Conservation (phyloP, 176 grass and related monocot genomes). For the Dactylis glomerata region DNA sequence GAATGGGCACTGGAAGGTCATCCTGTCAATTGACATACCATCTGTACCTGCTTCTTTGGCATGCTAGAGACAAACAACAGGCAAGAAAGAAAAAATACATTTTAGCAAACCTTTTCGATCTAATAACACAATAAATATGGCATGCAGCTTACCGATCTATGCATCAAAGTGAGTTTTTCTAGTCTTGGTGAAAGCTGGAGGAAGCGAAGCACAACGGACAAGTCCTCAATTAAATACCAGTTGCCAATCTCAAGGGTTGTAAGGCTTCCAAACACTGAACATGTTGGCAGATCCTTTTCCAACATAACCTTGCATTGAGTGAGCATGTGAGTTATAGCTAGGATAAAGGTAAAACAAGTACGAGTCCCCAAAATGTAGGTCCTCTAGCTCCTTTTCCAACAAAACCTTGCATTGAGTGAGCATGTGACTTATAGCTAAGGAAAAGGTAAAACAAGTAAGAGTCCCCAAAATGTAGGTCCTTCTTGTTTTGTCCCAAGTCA, state of each 20-base stretch:
- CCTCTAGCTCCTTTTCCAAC: too few relatives aligned
- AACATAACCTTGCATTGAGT: constrained; percentile 20
- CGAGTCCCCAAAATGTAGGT: background rate
- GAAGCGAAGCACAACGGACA: constrained; percentile 12
- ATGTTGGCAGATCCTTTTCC: constrained; percentile 29
- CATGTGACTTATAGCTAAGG: background rate
- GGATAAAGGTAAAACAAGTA: too few relatives aligned
- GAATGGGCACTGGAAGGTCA: background rate
- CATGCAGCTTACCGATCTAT: constrained; percentile 1
- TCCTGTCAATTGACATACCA: constrained; percentile 1
- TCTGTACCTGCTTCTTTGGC: background rate
- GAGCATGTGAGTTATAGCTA: too few relatives aligned
- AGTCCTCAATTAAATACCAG: constrained; percentile 13
- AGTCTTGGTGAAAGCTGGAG: constrained; percentile 29
- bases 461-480: background rate
- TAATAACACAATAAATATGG: background rate
- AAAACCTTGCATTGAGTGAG: background rate
- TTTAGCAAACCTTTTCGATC: background rate
- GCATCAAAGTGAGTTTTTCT: background rate
- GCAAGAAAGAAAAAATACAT: background rate
- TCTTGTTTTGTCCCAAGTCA: background rate
- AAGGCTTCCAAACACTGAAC: constrained; percentile 13
- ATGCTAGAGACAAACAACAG: background rate
- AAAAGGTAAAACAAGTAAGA: background rate
- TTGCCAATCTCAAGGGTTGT: constrained; percentile 8